Conservation (phyloP, 768 basidiomycete genomes). For the Rhodosporidiobolus odoratus region DNA sequence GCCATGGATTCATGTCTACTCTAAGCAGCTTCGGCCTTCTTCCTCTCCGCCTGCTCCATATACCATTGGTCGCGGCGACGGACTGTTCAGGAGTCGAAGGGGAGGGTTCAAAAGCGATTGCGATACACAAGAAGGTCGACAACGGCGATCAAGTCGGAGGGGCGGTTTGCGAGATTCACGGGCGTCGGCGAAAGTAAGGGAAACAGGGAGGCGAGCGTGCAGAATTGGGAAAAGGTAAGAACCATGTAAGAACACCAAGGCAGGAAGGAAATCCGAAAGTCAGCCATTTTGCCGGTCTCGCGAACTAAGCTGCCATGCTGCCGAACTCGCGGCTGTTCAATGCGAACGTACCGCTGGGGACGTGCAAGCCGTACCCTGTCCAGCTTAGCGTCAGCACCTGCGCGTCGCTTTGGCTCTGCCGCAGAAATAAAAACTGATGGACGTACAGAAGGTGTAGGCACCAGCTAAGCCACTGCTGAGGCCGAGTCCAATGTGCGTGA, state of each 20-base stretch:
- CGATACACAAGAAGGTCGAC: not conserved
- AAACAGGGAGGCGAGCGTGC: no score
- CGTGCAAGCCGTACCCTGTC: slow-evolving; percentile 4
- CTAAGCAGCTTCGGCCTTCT: not conserved
- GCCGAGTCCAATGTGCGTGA: slow-evolving; percentile 15
- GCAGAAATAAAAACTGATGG: not conserved
- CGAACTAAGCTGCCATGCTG: not conserved
- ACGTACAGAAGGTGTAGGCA: slow-evolving; percentile 28
- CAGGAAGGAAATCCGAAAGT: no score
- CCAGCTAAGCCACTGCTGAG: slow-evolving; percentile 2
- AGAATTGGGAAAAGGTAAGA: no score
- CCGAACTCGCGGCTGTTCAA: no score
- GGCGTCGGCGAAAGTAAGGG: no score
- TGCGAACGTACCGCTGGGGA: not conserved
- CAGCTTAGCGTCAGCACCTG: not conserved
- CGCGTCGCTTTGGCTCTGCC: not conserved
- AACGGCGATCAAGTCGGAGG: not conserved
- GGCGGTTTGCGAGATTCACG: no score
- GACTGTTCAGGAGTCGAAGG: not conserved
- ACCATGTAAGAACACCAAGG: no score
- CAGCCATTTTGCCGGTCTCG: not conserved
- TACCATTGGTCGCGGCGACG: slow-evolving; percentile 18
- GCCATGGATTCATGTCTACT: no score
- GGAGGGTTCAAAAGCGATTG: not conserved
- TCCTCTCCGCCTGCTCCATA: slow-evolving; percentile 5